Evolutionary conservation across 1,284 basidiomycete species (phyloP).

Genomic region (Fomes fomentarius): DNA sequence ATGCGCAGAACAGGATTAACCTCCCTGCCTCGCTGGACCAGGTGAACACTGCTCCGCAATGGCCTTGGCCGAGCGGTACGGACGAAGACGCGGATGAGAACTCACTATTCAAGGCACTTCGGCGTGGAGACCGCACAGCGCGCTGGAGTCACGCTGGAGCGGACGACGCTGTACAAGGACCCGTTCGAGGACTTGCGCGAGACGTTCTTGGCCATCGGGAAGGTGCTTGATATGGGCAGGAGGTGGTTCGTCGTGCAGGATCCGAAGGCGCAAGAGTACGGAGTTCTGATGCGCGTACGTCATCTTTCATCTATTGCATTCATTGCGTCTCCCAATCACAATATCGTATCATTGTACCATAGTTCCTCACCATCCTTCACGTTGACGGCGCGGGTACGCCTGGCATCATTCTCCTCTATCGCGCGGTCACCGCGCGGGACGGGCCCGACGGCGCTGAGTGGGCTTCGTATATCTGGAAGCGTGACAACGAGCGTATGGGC

Average conservation of each 20-base stretch:
- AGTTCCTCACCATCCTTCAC: not conserved
- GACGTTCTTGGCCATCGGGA: constrained; percentile 36
- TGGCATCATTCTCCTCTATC: not conserved
- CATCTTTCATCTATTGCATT: not conserved
- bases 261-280: constrained; percentile 22
- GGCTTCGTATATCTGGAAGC: not conserved
- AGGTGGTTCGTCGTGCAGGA: constrained; percentile 34
- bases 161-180: constrained; percentile 28
- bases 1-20: constrained; percentile 22
- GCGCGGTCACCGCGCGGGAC: not conserved
- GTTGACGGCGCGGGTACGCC: not conserved
- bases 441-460: not conserved
- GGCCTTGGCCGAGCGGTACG: not conserved
- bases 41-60: constrained; percentile 20
- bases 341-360: too few species aligned
- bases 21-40: constrained; percentile 10
- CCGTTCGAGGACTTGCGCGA: constrained; percentile 42
- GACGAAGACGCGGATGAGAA: too few species aligned
- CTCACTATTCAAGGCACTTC: not conserved
- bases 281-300: constrained; percentile 37
- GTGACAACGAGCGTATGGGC: constrained; percentile 9
- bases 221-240: constrained; percentile 29
- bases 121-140: constrained; percentile 13
- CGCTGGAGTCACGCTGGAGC: not conserved
- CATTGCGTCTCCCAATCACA: too few species aligned